These are phyloP conservation scores for Tetrapisispora arboricola DNA, from an alignment of 805 yeast species.

Conservation along the genomic window DNA sequence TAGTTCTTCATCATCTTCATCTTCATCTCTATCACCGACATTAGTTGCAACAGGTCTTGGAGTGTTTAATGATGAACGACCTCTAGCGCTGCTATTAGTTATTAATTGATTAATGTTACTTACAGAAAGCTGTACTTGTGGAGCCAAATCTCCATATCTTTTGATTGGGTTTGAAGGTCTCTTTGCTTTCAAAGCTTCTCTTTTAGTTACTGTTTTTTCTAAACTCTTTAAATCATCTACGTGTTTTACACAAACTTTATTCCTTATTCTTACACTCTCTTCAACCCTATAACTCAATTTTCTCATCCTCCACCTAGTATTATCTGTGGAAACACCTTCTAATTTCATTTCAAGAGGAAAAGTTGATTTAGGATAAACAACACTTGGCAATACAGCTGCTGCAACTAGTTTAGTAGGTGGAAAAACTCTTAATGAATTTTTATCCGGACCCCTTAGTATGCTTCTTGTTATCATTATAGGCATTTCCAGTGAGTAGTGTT, in stretches of 20 bases:
- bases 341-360: constrained; percentile 75
- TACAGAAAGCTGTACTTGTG: constrained; percentile 29
- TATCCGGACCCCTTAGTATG: constrained; percentile 69
- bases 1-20: constrained; percentile 23
- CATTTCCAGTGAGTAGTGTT: constrained; percentile 32
- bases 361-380: constrained; percentile 78
- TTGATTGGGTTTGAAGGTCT: constrained; percentile 21
- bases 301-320: constrained; percentile 82
- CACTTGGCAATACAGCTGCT: constrained; percentile 78
- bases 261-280: constrained; percentile 59
- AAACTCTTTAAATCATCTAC: constrained; percentile 34
- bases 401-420: constrained; percentile 93
- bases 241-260: constrained; percentile 51
- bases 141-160: constrained; percentile 32
- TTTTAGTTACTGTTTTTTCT: constrained; percentile 19
- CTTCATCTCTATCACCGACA: constrained; percentile 21
- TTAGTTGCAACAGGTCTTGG: constrained; percentile 1
- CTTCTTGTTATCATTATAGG: constrained; percentile 72
- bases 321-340: constrained; percentile 54
- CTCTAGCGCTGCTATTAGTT: neutral
- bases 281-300: constrained; percentile 83
- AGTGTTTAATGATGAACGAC: neutral
- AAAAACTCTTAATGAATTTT: constrained; percentile 80
- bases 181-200: constrained; percentile 33
- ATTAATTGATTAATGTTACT: constrained; percentile 13